phyloP scores from a whole-genome alignment of 208 protist species.

The Crithidia thermophila region DNA sequence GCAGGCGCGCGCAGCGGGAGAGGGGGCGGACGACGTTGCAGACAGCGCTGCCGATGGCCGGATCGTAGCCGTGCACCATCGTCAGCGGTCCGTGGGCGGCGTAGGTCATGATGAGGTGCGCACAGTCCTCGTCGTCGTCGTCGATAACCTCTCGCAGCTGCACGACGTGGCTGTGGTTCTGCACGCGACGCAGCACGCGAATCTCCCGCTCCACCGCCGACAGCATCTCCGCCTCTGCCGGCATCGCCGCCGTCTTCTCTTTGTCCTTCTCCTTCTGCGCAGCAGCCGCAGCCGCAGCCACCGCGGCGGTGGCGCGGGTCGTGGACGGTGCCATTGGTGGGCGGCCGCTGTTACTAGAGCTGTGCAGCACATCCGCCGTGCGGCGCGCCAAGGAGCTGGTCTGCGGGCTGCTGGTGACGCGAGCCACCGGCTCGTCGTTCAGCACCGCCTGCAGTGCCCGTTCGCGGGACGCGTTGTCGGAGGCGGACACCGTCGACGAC shows the following conservation, averaged over 20 bases:
- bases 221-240: conserved; percentile 13
- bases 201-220: conserved; percentile 89
- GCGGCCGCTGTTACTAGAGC: background rate
- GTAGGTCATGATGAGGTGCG: conserved; percentile 78
- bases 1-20: conserved; percentile 29
- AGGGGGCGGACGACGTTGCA: conserved; percentile 50
- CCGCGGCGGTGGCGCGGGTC: too few relatives aligned
- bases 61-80: conserved; percentile 37
- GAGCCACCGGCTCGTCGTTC: background rate
- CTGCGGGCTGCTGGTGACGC: background rate
- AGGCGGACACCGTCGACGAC: background rate
- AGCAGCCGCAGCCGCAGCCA: background rate
- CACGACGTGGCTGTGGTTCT: conserved; percentile 90
- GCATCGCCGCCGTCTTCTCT: background rate
- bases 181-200: conserved; percentile 93
- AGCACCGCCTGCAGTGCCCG: background rate
- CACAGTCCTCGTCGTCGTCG: conserved; percentile 82
- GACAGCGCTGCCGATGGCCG: conserved; percentile 1
- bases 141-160: conserved; percentile 95
- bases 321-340: background rate
- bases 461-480: background rate
- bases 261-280: background rate
- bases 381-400: background rate
- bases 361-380: background rate
- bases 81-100: conserved; percentile 41